Evolutionary conservation across 2,329 filamentous ascomycete species (phyloP).

Genomic region (Akanthomyces dipterigenus): DNA sequence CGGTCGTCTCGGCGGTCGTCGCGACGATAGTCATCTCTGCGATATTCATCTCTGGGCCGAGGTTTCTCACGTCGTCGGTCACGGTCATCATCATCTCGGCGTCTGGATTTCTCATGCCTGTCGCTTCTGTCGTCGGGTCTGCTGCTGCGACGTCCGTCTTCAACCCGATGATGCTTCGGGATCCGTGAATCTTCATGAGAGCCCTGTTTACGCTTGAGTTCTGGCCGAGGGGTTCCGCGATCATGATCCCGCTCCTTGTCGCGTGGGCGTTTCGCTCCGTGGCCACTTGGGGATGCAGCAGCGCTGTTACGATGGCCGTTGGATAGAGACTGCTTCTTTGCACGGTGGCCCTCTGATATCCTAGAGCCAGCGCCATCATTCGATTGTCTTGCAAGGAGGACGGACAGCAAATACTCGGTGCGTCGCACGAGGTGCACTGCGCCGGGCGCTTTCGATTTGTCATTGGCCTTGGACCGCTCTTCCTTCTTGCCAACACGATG

Average conservation of each 20-base stretch:
- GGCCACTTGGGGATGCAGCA: constrained; percentile 66
- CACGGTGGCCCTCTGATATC: constrained; percentile 85
- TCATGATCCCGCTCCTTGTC: constrained; percentile 47
- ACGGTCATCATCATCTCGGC: constrained; percentile 23
- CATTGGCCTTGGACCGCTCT: constrained; percentile 72
- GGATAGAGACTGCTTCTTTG: constrained; percentile 62
- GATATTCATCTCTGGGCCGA: constrained; percentile 19
- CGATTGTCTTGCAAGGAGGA: constrained; percentile 78
- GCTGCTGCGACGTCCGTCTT: constrained; percentile 33
- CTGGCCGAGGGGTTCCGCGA: constrained; percentile 42
- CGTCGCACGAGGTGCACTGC: constrained; percentile 93
- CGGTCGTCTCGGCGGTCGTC: constrained; percentile 14
- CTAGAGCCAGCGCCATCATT: constrained; percentile 69
- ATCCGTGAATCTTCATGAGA: constrained; percentile 37
- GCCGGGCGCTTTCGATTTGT: constrained; percentile 84
- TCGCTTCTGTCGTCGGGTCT: constrained; percentile 32
- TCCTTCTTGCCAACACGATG: constrained; percentile 98
- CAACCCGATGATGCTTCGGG: constrained; percentile 36
- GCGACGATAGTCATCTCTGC: constrained; percentile 15
- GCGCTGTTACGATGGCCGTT: constrained; percentile 58
- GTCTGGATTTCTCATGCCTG: constrained; percentile 24
- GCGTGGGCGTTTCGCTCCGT: constrained; percentile 35
- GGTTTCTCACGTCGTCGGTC: constrained; percentile 17
- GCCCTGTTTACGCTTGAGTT: constrained; percentile 56
- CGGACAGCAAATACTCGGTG: constrained; percentile 91